Evolutionary conservation across 2,329 filamentous ascomycete species (phyloP), one percentile per base, ranked within the genome.

Genomic region (Penicillium psychrosexuale): DNA sequence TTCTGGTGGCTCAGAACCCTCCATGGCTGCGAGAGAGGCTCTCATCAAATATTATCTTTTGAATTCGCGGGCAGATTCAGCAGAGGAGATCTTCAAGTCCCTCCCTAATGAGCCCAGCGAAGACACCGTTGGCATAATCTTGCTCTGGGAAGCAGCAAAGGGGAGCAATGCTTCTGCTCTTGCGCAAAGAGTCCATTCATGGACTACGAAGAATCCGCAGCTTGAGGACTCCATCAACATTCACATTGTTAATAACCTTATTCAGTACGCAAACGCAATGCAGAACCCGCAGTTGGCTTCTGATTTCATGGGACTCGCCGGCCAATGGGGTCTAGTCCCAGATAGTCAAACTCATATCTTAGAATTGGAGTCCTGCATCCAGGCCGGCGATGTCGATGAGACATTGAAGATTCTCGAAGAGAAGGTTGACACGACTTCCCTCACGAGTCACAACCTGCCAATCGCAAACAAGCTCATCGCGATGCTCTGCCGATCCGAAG

Each of bases 331-430:
- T 5, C 82, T 96, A 22, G 70, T 79, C 48, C 83, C 88, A 0
- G 83, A 96, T 68, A 81, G 84, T 11, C 78, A 80, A 47, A 95
- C 91, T 0, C 87, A 84, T 61, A 80, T 90, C 44, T 78, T 95
- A 47, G 85, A 91, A 66, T 82, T 97, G 63, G 82, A 87, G 54
- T 89, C 94, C 64, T 84, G 86, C 12, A 79, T 96, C n/a, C 82
- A 83, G 36, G 84, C 86, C 4, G 82, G 84, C 2, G 88, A 97
- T 69, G 72, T 94, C 15, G 81, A 85, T 33, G 89, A 87, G 17
- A 66, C 70, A 8, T 55, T 75, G 9, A 80, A 82, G 57, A 78
- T 81, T 36, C 75, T 92, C 2, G 82, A 85, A 59, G 71, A 72
- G 2, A 61, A 75, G 6, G 75, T 78, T 15, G 73, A 81, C 28